Evolutionary conservation across 768 basidiomycete genomes (phyloP).

Genomic region (Coprinellus aureogranulatus): DNA sequence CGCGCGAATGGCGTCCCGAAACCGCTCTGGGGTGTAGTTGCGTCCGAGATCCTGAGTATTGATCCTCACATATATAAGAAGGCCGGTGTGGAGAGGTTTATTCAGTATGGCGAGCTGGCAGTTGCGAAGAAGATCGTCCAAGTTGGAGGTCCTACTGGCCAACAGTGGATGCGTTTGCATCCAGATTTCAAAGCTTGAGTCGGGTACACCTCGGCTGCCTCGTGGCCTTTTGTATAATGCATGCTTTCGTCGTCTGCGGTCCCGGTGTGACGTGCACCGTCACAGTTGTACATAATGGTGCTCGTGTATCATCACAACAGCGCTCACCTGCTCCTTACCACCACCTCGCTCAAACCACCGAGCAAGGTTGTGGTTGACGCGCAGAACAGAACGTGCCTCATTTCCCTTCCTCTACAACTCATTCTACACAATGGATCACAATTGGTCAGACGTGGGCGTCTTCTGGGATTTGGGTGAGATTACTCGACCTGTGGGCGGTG

Average conservation of each 20-base stretch:
- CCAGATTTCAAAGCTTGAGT: conserved; percentile 20
- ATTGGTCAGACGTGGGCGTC: conserved; percentile 14
- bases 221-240: too few relatives aligned
- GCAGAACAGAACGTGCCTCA: too few relatives aligned
- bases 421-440: background rate
- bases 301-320: too few relatives aligned
- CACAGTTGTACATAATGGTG: too few relatives aligned
- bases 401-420: background rate
- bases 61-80: conserved; percentile 30
- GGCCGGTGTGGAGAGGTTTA: conserved; percentile 41
- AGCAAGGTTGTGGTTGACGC: too few relatives aligned
- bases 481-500: background rate
- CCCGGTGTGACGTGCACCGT: too few relatives aligned
- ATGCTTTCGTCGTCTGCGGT: too few relatives aligned
- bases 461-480: conserved; percentile 27
- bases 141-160: conserved; percentile 36
- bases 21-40: conserved; percentile 39
- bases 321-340: too few relatives aligned
- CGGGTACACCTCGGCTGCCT: too few relatives aligned
- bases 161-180: conserved; percentile 38
- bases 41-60: conserved; percentile 25
- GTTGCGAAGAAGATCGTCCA: conserved; percentile 36
- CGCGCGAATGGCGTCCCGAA: conserved; percentile 25
- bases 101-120: conserved; percentile 40
- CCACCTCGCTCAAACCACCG: too few relatives aligned